Conservation (phyloP, 1,284 basidiomycete species). For the Waitea zeae region DNA sequence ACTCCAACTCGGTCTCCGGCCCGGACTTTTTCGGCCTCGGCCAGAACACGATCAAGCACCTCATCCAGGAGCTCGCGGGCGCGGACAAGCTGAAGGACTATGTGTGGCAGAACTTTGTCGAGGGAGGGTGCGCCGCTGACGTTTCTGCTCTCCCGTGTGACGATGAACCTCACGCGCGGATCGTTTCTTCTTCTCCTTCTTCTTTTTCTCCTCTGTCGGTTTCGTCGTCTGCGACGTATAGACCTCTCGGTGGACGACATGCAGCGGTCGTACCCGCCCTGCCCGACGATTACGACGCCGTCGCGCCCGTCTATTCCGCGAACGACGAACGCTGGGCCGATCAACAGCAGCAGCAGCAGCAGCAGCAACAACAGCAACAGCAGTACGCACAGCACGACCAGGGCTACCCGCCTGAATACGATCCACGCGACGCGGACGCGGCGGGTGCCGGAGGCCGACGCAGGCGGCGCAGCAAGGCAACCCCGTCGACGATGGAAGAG, state of each 20-base stretch:
- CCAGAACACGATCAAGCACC: slow-evolving; percentile 71
- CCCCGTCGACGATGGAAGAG: no score
- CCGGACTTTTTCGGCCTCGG: slow-evolving; percentile 74
- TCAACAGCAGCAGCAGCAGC: slow-evolving; percentile 11
- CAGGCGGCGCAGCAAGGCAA: not conserved
- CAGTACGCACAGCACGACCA: not conserved
- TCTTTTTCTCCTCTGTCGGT: slow-evolving; percentile 11
- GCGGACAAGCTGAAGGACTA: slow-evolving; percentile 56
- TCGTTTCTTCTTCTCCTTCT: slow-evolving; percentile 5
- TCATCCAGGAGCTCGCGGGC: slow-evolving; percentile 62
- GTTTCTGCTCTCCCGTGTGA: slow-evolving; percentile 1
- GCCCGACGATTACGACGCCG: slow-evolving; percentile 45
- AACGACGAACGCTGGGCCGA: slow-evolving; percentile 12
- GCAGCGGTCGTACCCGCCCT: slow-evolving; percentile 62
- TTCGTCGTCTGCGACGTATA: slow-evolving; percentile 16
- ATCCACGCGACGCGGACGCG: slow-evolving; percentile 13
- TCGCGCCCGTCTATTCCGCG: slow-evolving; percentile 2
- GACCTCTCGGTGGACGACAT: slow-evolving; percentile 58
- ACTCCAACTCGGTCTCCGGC: slow-evolving; percentile 69
- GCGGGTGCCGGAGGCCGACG: slow-evolving; percentile 8
- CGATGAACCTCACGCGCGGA: not conserved
- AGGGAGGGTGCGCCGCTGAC: slow-evolving; percentile 63
- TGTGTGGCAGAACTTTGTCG: slow-evolving; percentile 67
- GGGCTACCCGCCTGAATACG: not conserved
- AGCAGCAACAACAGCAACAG: slow-evolving; percentile 6